Percentiles rank a stretch among this genome's conserved stretches.
These are phyloP conservation scores for Fusarium hainanense DNA, from an alignment of 2,329 filamentous ascomycete genomes.

Conservation along the genomic window DNA sequence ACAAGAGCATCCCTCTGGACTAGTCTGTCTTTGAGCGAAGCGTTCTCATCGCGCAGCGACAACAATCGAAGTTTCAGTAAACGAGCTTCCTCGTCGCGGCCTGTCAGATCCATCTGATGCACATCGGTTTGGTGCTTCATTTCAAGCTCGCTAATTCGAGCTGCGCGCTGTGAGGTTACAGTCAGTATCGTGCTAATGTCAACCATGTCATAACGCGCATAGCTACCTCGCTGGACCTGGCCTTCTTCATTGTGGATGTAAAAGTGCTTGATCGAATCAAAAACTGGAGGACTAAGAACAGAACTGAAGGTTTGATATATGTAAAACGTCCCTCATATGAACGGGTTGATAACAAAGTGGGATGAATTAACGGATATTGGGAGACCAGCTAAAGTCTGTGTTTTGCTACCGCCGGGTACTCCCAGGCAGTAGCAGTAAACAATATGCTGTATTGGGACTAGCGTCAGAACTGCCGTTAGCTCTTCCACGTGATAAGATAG, in stretches of 20 bases:
- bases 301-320: not conserved
- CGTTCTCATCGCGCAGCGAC: conserved; percentile 79
- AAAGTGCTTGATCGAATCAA: not conserved
- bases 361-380: conserved; percentile 19
- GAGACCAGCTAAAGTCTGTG: conserved; percentile 24
- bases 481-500: conserved; percentile 27
- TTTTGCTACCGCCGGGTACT: conserved; percentile 40
- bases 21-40: conserved; percentile 72
- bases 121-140: conserved; percentile 74
- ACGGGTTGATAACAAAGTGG: conserved; percentile 12
- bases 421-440: conserved; percentile 43
- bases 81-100: conserved; percentile 80
- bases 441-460: conserved; percentile 46
- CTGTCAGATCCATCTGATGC: conserved; percentile 73
- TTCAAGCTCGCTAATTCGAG: conserved; percentile 69
- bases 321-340: conserved; percentile 14
- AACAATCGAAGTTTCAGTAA: conserved; percentile 75
- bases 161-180: conserved; percentile 53
- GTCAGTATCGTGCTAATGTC: conserved; percentile 35
- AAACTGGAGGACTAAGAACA: not conserved
- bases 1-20: conserved; percentile 69
- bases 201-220: conserved; percentile 38
- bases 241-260: conserved; percentile 44
- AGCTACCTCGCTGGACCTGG: conserved; percentile 46
- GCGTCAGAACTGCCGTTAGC: not conserved